A percentile compares a stretch with the other conserved stretches of the same genome.
These are phyloP conservation scores for Diaporthe amygdali DNA, from an alignment of 2,329 filamentous ascomycete species.

Conservation along the genomic window DNA sequence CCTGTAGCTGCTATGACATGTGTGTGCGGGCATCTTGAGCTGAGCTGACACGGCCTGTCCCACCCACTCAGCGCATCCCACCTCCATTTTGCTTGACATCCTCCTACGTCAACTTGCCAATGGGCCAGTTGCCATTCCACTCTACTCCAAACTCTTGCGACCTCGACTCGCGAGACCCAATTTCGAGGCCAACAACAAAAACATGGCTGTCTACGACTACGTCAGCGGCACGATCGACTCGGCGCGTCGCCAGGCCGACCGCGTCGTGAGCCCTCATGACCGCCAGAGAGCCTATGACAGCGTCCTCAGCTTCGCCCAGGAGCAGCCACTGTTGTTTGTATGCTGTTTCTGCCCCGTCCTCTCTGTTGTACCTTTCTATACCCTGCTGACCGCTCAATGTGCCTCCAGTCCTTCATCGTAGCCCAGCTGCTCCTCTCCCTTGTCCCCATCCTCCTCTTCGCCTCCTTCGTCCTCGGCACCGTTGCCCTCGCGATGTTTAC, in stretches of 20 bases:
- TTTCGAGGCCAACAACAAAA: neutral
- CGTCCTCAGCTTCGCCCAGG: conserved; percentile 60
- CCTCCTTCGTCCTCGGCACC: conserved; percentile 67
- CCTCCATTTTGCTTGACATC: neutral
- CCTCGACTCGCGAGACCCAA: neutral
- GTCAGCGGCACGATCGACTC: conserved; percentile 44
- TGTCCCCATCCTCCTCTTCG: conserved; percentile 72
- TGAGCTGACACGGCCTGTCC: too few species aligned
- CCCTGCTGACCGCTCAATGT: neutral
- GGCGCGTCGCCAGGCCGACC: conserved; percentile 51
- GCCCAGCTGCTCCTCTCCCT: conserved; percentile 69
- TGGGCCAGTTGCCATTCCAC: too few species aligned
- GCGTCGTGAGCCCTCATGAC: conserved; percentile 63
- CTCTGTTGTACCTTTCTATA: neutral
- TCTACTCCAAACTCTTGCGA: neutral
- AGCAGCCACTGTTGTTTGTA: conserved; percentile 74
- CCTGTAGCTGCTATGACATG: too few species aligned
- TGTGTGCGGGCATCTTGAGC: too few species aligned
- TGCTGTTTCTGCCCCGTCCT: conserved; percentile 33
- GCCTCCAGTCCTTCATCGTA: conserved; percentile 68
- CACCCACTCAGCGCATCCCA: neutral
- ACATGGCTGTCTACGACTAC: conserved; percentile 36
- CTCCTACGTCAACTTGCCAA: too few species aligned
- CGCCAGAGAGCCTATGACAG: conserved; percentile 62
- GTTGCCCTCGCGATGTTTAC: conserved; percentile 66